Conservation (phyloP, 768 basidiomycete genomes). For the Sporobolomyces roseus region DNA sequence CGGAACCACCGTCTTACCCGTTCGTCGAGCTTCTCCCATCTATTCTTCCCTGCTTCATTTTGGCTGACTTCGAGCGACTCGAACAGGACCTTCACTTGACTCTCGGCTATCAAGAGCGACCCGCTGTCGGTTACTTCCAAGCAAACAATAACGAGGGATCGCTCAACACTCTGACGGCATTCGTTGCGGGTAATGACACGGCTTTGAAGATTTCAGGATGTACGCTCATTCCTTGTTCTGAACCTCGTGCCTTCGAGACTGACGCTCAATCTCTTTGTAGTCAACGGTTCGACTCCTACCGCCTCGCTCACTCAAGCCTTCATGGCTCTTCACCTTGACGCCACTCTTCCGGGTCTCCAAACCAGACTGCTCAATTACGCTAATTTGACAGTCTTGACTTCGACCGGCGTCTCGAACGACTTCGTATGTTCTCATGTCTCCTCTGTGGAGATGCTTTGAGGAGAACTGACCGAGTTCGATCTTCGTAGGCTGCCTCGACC, state of each 20-base stretch:
- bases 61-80: no score
- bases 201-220: constrained; percentile 29
- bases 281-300: constrained; percentile 59
- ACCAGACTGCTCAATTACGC: constrained; percentile 59
- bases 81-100: constrained; percentile 29
- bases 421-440: constrained; percentile 60
- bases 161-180: constrained; percentile 62
- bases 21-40: constrained; percentile 54
- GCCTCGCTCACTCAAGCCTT: constrained; percentile 62
- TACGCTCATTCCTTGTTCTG: not conserved
- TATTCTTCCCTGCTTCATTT: no score
- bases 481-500: constrained; percentile 8
- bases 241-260: no score
- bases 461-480: not conserved
- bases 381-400: constrained; percentile 56
- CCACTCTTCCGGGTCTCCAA: constrained; percentile 61
- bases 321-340: constrained; percentile 58
- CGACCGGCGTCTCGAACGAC: constrained; percentile 62
- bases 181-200: constrained; percentile 58
- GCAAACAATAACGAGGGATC: constrained; percentile 63
- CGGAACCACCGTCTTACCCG: constrained; percentile 63
- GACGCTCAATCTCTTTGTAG: not conserved
- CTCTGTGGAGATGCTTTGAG: constrained; percentile 41
- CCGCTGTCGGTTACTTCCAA: constrained; percentile 47
- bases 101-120: constrained; percentile 21